Evolutionary conservation across 2,329 filamentous ascomycete species (phyloP).

Genomic region (Pestalotiopsis sp.): DNA sequence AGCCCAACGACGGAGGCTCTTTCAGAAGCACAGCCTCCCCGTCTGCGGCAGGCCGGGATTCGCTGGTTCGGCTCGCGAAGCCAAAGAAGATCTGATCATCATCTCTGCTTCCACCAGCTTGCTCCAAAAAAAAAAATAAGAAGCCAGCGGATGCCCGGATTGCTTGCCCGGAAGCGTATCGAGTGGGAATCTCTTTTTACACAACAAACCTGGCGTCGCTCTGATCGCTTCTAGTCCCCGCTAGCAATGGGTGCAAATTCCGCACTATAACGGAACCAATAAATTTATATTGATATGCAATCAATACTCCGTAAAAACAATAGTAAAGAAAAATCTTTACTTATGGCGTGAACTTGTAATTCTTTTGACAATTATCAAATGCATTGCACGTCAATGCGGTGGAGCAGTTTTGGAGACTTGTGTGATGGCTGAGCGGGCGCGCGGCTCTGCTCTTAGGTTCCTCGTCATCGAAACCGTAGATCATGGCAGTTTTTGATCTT

Average conservation of each 20-base stretch:
- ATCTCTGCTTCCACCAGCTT: neutral
- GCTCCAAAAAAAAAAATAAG: neutral
- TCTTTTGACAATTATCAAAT: neutral
- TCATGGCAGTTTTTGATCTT: neutral
- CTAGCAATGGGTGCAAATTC: neutral
- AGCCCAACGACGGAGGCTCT: neutral
- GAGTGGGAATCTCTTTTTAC: neutral
- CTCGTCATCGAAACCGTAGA: neutral
- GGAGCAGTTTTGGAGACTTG: neutral
- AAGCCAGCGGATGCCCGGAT: neutral
- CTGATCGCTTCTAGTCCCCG: neutral
- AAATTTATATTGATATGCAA: neutral
- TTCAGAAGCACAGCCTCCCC: slow-evolving; percentile 1
- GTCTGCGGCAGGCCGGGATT: neutral
- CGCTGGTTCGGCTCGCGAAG: neutral
- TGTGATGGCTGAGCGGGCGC: neutral
- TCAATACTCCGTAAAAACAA: neutral
- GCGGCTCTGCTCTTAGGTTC: neutral
- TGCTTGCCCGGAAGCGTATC: neutral
- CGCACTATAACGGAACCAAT: neutral
- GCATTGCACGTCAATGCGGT: slow-evolving; percentile 1
- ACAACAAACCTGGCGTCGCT: neutral
- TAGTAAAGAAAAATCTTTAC: neutral
- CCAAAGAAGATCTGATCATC: neutral
- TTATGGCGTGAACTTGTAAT: neutral